Percentiles rank a stretch among this genome's conserved stretches.
Evolutionary conservation across 208 protist genomes (phyloP).

Genomic region (Entamoeba invadens): DNA sequence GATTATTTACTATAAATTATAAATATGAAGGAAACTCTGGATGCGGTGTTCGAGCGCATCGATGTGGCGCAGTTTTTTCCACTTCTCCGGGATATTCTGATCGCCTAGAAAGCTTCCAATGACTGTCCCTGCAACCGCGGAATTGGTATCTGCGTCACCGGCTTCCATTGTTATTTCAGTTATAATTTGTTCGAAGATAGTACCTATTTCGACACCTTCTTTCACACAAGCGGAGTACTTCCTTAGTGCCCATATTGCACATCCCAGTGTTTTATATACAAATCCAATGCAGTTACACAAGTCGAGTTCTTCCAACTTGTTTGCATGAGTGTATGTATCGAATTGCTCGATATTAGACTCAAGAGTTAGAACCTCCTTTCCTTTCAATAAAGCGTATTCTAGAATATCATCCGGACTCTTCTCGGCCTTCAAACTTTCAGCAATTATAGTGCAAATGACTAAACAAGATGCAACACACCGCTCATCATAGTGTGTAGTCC

Average conservation of each 20-base stretch:
- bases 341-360: not conserved
- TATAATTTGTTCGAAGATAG: slow-evolving; percentile 29
- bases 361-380: slow-evolving; percentile 10
- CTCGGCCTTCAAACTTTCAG: slow-evolving; percentile 17
- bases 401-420: slow-evolving; percentile 15
- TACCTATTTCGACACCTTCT: not conserved
- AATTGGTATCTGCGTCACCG: slow-evolving; percentile 43
- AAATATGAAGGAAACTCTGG: not conserved
- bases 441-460: slow-evolving; percentile 6
- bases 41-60: not conserved
- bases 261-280: slow-evolving; percentile 35
- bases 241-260: slow-evolving; percentile 26
- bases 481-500: slow-evolving; percentile 39
- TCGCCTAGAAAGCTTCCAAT: not conserved
- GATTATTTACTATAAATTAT: no score
- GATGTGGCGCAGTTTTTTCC: not conserved
- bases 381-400: not conserved
- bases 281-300: slow-evolving; percentile 38
- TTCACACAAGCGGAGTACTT: no score
- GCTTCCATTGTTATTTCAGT: slow-evolving; percentile 30
- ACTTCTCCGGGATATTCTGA: not conserved
- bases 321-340: slow-evolving; percentile 11
- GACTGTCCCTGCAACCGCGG: not conserved
- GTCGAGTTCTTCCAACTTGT: not conserved
- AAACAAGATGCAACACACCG: slow-evolving; percentile 29